A percentile compares a stretch with the other conserved stretches of the same genome.
Conservation (phyloP, 164 flowering plant genomes). For the Cinnamomum chago region DNA sequence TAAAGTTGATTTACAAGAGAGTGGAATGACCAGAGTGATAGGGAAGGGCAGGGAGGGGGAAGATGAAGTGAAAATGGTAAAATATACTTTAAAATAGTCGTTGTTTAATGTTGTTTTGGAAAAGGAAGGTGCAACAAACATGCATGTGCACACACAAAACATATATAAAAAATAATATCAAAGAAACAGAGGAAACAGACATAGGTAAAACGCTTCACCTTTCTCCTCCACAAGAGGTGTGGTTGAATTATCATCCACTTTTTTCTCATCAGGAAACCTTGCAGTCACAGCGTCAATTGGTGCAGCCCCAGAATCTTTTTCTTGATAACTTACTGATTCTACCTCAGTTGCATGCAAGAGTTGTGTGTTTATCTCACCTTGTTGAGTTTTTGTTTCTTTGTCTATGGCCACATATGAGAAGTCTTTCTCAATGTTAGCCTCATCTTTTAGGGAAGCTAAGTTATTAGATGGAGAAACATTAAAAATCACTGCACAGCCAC, state of each 20-base stretch:
- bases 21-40: too few relatives aligned
- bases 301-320: slow-evolving; percentile 14
- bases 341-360: neutral
- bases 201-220: slow-evolving; percentile 19
- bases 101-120: too few relatives aligned
- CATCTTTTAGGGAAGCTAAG: slow-evolving; percentile 9
- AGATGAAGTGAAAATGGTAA: too few relatives aligned
- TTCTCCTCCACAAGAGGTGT: slow-evolving; percentile 16
- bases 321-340: neutral
- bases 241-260: slow-evolving; percentile 6
- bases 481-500: slow-evolving; percentile 17
- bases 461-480: slow-evolving; percentile 5
- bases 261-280: slow-evolving; percentile 1
- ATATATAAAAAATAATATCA: too few relatives aligned
- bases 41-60: too few relatives aligned
- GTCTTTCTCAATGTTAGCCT: slow-evolving; percentile 14
- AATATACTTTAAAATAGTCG: too few relatives aligned
- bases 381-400: slow-evolving; percentile 14
- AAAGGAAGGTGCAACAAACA: too few relatives aligned
- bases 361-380: neutral
- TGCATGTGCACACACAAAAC: too few relatives aligned
- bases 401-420: slow-evolving; percentile 7
- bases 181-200: neutral
- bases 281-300: slow-evolving; percentile 5
- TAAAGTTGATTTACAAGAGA: too few relatives aligned